Percentiles rank a stretch among this genome's conserved stretches.
Conservation (phyloP, 805 yeast genomes). For the Yamadazyma scolyti region DNA sequence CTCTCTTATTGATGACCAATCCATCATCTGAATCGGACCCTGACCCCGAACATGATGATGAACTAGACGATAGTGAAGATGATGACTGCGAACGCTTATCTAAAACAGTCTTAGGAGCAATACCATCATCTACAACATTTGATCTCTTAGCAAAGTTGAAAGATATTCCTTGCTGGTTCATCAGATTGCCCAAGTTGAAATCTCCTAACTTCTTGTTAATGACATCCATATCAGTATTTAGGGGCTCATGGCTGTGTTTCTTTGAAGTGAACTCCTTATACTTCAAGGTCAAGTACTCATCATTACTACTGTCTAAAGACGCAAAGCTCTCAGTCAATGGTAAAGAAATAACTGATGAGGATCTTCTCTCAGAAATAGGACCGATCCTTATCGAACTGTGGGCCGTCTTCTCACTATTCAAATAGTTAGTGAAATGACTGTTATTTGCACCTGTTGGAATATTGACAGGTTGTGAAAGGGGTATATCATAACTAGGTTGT, state of each 20-base stretch:
- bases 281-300: slow-evolving; percentile 45
- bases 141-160: slow-evolving; percentile 10
- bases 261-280: slow-evolving; percentile 30
- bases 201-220: slow-evolving; percentile 31
- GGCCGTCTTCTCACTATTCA: neutral
- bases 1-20: no score
- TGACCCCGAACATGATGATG: neutral
- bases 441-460: slow-evolving; percentile 4
- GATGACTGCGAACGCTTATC: neutral
- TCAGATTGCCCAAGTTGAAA: slow-evolving; percentile 34
- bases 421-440: neutral
- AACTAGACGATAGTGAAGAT: slow-evolving; percentile 1
- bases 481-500: slow-evolving; percentile 1
- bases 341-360: slow-evolving; percentile 68
- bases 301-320: slow-evolving; percentile 66
- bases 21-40: neutral
- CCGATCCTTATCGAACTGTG: slow-evolving; percentile 25
- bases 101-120: slow-evolving; percentile 13
- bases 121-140: slow-evolving; percentile 9
- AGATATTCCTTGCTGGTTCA: slow-evolving; percentile 24
- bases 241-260: slow-evolving; percentile 8
- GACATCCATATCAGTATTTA: slow-evolving; percentile 7
- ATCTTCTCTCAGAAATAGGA: slow-evolving; percentile 26
- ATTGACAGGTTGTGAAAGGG: slow-evolving; percentile 9
- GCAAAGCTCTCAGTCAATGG: slow-evolving; percentile 76